Conservation (phyloP, 192 early-diverging fungal genomes). For the Coemansia javaensis region DNA sequence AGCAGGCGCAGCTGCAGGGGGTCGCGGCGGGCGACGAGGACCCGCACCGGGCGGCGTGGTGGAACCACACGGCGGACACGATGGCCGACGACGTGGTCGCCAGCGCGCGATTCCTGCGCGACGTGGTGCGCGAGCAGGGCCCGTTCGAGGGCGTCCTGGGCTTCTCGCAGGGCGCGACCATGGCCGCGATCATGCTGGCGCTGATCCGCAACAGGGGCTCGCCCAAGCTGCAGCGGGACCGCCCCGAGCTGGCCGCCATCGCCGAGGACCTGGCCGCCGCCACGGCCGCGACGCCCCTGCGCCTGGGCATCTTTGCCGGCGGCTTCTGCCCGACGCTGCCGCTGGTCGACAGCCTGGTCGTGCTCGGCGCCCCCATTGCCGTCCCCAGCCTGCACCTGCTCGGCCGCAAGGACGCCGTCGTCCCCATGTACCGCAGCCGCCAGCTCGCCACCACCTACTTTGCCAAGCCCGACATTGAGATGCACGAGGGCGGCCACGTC, state of each 20-base stretch:
- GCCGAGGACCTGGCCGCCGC: background rate
- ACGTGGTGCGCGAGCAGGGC: slow-evolving; percentile 6
- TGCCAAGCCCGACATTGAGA: background rate
- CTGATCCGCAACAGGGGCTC: slow-evolving; percentile 1
- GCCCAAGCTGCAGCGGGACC: background rate
- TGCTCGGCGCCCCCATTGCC: background rate
- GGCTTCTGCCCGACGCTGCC: slow-evolving; percentile 23
- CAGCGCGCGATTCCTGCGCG: slow-evolving; percentile 1
- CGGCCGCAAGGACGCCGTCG: slow-evolving; percentile 19
- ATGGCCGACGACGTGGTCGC: background rate
- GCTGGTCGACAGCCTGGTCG: slow-evolving; percentile 4
- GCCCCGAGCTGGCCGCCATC: background rate
- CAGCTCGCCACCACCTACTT: slow-evolving; percentile 16
- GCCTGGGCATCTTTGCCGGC: slow-evolving; percentile 21
- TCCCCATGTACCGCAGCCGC: slow-evolving; percentile 16
- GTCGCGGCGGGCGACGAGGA: background rate
- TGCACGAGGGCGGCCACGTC: slow-evolving; percentile 32
- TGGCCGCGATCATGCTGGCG: slow-evolving; percentile 26
- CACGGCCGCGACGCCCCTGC: background rate
- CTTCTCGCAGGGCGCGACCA: slow-evolving; percentile 42
- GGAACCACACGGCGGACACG: slow-evolving; percentile 25
- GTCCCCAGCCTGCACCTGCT: slow-evolving; percentile 13
- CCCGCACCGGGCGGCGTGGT: slow-evolving; percentile 20
- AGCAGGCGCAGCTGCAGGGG: background rate
- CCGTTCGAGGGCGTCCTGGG: slow-evolving; percentile 39